Conservation (phyloP, 176 grass and related monocot species). For the Oryza punctata region DNA sequence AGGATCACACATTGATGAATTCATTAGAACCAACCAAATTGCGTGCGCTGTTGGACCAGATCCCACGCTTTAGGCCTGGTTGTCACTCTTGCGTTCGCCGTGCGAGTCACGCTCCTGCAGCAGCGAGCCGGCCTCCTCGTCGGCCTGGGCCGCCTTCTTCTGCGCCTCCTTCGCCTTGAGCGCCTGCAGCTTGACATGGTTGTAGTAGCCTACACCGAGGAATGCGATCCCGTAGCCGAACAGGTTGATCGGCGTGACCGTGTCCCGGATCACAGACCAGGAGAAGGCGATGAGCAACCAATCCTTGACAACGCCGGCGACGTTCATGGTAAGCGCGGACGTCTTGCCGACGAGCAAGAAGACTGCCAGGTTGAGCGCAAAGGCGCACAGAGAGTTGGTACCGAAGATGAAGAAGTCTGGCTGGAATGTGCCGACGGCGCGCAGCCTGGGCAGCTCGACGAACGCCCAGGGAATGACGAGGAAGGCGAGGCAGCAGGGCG, state of each 20-base stretch:
- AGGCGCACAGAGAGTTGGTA: slow-evolving; percentile 82
- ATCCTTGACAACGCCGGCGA: slow-evolving; percentile 94
- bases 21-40: slow-evolving; percentile 27
- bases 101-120: slow-evolving; percentile 65
- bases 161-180: slow-evolving; percentile 97
- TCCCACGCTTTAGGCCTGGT: slow-evolving; percentile 46
- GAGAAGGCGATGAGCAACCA: slow-evolving; percentile 97
- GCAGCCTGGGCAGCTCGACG: slow-evolving; percentile 82
- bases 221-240: slow-evolving; percentile 90
- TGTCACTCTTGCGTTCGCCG: slow-evolving; percentile 63
- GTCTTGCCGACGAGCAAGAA: slow-evolving; percentile 95
- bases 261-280: slow-evolving; percentile 94
- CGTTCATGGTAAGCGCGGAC: slow-evolving; percentile 92
- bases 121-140: slow-evolving; percentile 75
- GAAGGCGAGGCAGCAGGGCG: slow-evolving; percentile 79
- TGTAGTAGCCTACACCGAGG: slow-evolving; percentile 91
- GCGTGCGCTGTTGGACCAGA: slow-evolving; percentile 22
- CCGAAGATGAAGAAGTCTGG: slow-evolving; percentile 78
- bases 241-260: slow-evolving; percentile 82
- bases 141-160: slow-evolving; percentile 81
- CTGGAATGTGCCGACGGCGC: slow-evolving; percentile 56
- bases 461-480: slow-evolving; percentile 71
- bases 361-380: slow-evolving; percentile 88
- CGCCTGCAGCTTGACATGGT: slow-evolving; percentile 90
- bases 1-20: slow-evolving; percentile 32